Base-by-base conservation (phyloP, 306 rosid species). In the Fragaria ananassa region DNA sequence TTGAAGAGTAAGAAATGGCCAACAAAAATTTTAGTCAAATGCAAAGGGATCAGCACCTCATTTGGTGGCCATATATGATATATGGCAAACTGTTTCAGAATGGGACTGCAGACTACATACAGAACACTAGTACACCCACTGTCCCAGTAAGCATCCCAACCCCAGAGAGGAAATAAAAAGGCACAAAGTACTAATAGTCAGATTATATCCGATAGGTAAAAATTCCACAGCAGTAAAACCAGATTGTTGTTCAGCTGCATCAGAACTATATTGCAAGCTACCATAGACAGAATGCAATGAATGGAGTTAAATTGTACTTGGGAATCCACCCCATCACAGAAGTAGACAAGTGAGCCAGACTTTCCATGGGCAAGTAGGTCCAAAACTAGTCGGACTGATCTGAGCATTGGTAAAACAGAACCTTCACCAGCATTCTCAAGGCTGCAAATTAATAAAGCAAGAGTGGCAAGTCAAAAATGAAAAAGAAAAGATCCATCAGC, bases 401-500 rank as follows among this genome's bases (percentile, higher is more conserved):
- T 90, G 83, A 94, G 89, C 82, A 92, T 92, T 71, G 93, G 86
- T 82, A 94, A 82, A 80, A 92, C 87, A 80, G 96, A 92, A 73
- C 85, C 79, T 89, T 94, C 98, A 78, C 97, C 98, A 71, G 98
- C 97, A 83, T 92, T 92, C 85, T 94, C 95, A 47, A 94, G 95
- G 88, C 97, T 94, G 89, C 85, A 86, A 79, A 80, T 78, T 85
- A 21, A 70, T 70, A 66, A 46, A 73, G 62, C 66, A 68, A 80
- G 68, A 76, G 81, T 76, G 67, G 12, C 23, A 57, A 64, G 56
- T 76, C 60, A 68, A 75, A 7, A 74, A 56, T 64, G 19, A 50
- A 9, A 51, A 68, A 57, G 42, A 70, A 61, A 72, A 21, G 64
- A 45, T 56, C 76, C 68, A 68, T 44, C 18, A 50, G 47, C 47